These are phyloP conservation scores for Leptodontidium sp. DNA, from an alignment of 2,329 filamentous ascomycete species.

Conservation along the genomic window DNA sequence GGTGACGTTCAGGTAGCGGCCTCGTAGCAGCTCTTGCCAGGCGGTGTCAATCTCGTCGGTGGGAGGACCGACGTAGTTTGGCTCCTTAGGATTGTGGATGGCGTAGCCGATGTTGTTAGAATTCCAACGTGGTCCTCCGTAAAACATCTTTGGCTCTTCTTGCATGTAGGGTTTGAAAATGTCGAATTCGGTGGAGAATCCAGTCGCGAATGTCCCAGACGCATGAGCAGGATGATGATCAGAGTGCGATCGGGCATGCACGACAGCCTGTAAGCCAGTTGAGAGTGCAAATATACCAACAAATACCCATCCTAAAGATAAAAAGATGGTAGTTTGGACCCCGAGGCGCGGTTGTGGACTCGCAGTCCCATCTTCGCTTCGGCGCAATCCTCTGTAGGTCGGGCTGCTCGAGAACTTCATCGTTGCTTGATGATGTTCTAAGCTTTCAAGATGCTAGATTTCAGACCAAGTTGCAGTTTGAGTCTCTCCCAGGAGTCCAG, in stretches of 20 bases:
- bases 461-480: too few species aligned
- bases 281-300: background rate
- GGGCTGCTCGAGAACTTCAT: too few species aligned
- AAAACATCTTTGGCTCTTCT: background rate
- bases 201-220: background rate
- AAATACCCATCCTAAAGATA: too few species aligned
- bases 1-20: conserved; percentile 19
- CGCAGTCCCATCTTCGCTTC: too few species aligned
- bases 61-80: conserved; percentile 16
- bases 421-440: too few species aligned
- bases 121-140: background rate
- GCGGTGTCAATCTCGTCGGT: conserved; percentile 21
- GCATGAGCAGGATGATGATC: background rate
- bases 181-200: background rate
- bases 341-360: too few species aligned
- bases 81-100: background rate
- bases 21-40: conserved; percentile 14
- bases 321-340: too few species aligned
- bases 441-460: too few species aligned
- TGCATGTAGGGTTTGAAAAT: background rate
- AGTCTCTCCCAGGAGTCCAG: too few species aligned
- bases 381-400: too few species aligned
- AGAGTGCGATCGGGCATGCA: background rate
- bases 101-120: background rate
- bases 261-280: background rate